Evolutionary conservation across 208 protist species (phyloP).

Genomic region (Blastocrithidia nonstop): DNA sequence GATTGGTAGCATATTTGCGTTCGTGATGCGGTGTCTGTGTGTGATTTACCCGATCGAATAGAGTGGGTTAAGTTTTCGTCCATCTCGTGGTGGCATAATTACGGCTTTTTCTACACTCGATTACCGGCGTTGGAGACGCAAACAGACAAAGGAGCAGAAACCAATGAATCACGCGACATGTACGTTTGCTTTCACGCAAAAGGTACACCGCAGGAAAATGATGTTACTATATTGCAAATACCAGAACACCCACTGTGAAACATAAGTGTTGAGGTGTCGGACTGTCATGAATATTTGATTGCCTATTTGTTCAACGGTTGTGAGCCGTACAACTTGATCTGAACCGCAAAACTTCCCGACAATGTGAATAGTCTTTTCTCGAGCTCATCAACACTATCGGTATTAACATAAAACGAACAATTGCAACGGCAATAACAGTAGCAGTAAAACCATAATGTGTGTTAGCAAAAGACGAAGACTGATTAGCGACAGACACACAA

Average conservation of each 20-base stretch:
- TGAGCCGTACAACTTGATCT: conserved; percentile 74
- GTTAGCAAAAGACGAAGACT: no score
- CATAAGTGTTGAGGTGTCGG: conserved; percentile 42
- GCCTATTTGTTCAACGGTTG: conserved; percentile 48
- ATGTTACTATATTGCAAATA: conserved; percentile 50
- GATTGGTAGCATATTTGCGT: conserved; percentile 85
- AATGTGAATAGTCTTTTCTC: conserved; percentile 10
- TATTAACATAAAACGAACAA: no score
- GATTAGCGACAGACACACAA: no score
- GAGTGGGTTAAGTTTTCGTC: conserved; percentile 84
- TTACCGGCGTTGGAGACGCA: conserved; percentile 50
- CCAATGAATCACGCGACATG: conserved; percentile 51
- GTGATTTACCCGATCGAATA: conserved; percentile 55
- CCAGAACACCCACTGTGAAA: conserved; percentile 67
- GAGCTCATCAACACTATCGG: neutral
- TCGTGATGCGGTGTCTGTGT: conserved; percentile 20
- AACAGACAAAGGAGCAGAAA: conserved; percentile 77
- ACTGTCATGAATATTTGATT: conserved; percentile 70
- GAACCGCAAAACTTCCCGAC: conserved; percentile 42
- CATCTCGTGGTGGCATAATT: conserved; percentile 67
- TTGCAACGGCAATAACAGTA: neutral
- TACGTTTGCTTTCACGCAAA: conserved; percentile 84
- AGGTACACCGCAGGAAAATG: conserved; percentile 58
- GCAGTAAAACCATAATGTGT: neutral
- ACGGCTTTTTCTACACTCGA: conserved; percentile 89